Evolutionary conservation across 73 alveolate genomes (phyloP).

Genomic region (Tetrahymena borealis): DNA sequence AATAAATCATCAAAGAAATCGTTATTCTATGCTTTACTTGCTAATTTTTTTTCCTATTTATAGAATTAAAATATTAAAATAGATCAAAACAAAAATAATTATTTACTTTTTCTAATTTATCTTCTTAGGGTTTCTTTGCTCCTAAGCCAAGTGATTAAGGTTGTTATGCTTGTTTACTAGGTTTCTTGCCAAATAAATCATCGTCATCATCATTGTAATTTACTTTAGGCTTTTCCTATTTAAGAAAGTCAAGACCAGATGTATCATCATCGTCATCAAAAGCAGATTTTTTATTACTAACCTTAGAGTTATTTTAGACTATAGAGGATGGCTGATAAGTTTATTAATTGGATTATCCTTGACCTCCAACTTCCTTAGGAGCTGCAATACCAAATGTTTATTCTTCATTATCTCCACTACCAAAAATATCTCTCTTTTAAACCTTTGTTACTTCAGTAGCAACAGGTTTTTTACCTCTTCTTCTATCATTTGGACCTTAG

Average conservation of each 20-base stretch:
- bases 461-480: neutral
- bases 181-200: neutral
- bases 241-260: neutral
- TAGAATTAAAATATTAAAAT: neutral
- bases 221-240: neutral
- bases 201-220: neutral
- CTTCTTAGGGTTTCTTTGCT: neutral
- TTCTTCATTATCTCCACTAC: neutral
- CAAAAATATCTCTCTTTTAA: neutral
- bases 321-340: neutral
- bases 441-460: neutral
- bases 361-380: neutral
- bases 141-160: neutral
- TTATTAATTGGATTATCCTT: neutral
- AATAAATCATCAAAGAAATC: neutral
- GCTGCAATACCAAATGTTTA: neutral
- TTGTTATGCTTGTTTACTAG: neutral
- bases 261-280: neutral
- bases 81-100: neutral
- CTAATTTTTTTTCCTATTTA: neutral
- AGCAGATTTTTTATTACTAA: neutral
- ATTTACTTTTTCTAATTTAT: neutral
- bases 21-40: neutral
- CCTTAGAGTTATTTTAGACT: neutral
- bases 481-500: neutral